Base-by-base conservation (phyloP, 1,139 yeast genomes). In the Yamadazyma diospyri region DNA sequence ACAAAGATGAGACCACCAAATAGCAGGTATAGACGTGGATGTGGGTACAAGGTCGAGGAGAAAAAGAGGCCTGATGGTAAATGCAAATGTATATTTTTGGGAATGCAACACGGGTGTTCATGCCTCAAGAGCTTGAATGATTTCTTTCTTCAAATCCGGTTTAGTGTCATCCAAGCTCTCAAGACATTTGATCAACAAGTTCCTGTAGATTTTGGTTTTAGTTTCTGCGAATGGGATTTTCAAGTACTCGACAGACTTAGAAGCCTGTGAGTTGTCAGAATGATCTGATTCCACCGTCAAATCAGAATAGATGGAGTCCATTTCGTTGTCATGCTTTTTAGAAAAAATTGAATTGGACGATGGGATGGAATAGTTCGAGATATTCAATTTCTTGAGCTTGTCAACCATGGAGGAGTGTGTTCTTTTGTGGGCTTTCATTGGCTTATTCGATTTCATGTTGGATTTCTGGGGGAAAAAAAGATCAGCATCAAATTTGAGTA, bases 401-500 rank as follows among this genome's bases (percentile, higher is more conserved):
- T 45, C 51, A 25, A 50, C 40, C 46, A 50, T 46, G n/a, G 50
- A 45, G 3, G 49, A 42, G 14, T 41, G 50, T 4, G 47, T 42
- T 33, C 48, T 39, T 23, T 29, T 40, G 35, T 48, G 52, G 16
- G 50, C 27, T 25, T 39, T 41, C 46, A 44, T 41, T 14, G 46
- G 49, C 23, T 35, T 41, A 23, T 29, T 35, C 4, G 33, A 14
- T 16, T 14, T 30, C 9, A 9, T 18, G 20, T 18, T 18, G 17
- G 27, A 9, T 6, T 30, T 16, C 19, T 33, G 30, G 12, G 23
- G 32, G 8, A 42, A 20, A 39, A 67, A 66, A 21, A 62, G 42
- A 5, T 50, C 35, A 32, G 61, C 64, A 34, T 65, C 64, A 61
- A 69, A 64, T 9, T 58, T 52, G 32, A 65, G 47, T 31, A 67